phyloP scores from a whole-genome alignment of 2,329 filamentous ascomycete species.

The Phyllosticta paracitricarpa region DNA sequence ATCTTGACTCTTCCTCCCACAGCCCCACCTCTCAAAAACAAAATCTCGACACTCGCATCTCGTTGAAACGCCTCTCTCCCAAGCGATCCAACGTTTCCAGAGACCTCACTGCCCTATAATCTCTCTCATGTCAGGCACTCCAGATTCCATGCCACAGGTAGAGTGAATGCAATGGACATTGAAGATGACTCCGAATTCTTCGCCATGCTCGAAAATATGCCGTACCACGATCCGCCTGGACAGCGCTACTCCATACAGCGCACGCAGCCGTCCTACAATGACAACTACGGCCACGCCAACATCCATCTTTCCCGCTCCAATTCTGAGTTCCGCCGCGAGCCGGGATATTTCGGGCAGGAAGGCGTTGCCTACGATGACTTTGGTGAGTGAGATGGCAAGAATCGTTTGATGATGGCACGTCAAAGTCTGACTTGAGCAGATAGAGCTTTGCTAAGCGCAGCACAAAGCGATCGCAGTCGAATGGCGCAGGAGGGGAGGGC shows the following conservation, averaged over 20 bases:
- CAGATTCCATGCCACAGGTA: not conserved
- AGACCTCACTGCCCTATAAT: not conserved
- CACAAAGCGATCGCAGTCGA: conserved; percentile 22
- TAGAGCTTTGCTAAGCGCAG: conserved; percentile 22
- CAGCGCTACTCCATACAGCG: not conserved
- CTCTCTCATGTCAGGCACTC: not conserved
- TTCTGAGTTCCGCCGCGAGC: not conserved
- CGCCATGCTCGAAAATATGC: conserved; percentile 6
- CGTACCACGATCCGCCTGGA: not conserved
- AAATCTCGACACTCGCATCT: not conserved
- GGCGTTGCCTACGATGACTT: conserved; percentile 1
- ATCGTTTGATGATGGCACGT: not conserved
- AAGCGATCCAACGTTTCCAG: not conserved
- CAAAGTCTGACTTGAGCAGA: conserved; percentile 19
- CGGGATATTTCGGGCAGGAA: not conserved
- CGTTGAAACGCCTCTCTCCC: not conserved
- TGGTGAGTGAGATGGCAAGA: not conserved
- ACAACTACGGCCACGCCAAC: not conserved
- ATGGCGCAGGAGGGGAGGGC: conserved; percentile 26
- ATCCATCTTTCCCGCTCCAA: not conserved
- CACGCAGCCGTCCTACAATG: not conserved
- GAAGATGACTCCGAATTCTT: conserved; percentile 3
- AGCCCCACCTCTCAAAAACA: not conserved
- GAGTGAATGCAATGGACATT: not conserved
- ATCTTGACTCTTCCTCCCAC: not conserved